A percentile compares a stretch with the other conserved stretches of the same genome.
Conservation (phyloP, 139 green algal species). For the Coelastrella sp. region DNA sequence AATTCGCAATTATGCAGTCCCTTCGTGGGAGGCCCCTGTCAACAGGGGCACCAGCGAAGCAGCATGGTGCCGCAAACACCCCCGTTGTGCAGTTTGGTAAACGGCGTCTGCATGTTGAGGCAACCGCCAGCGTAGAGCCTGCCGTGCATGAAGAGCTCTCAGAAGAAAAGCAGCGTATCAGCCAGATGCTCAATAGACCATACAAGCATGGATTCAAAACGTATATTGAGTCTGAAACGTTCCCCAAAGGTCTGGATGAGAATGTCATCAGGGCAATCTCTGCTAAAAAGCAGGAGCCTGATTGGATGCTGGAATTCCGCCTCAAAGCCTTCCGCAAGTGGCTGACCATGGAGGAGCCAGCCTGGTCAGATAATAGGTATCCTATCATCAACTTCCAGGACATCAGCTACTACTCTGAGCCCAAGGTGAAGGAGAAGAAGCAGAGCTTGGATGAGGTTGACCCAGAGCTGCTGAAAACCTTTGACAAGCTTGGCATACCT, state of each 20-base stretch:
- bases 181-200: constrained; percentile 78
- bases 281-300: constrained; percentile 98
- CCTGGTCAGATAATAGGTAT: constrained; percentile 93
- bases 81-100: not conserved
- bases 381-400: constrained; percentile 91
- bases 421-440: constrained; percentile 94
- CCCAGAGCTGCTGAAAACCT: constrained; percentile 95
- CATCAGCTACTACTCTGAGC: constrained; percentile 96
- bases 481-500: constrained; percentile 98
- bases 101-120: not conserved
- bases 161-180: constrained; percentile 77
- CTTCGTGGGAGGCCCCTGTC: not conserved
- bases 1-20: not conserved
- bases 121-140: constrained; percentile 29
- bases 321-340: constrained; percentile 95
- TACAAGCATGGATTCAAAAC: constrained; percentile 98
- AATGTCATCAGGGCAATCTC: constrained; percentile 97
- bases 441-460: constrained; percentile 93
- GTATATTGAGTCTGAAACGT: constrained; percentile 92
- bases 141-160: constrained; percentile 29
- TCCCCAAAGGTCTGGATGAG: constrained; percentile 90
- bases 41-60: constrained; percentile 11
- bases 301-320: constrained; percentile 99
- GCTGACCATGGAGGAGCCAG: constrained; percentile 96
- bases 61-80: not conserved